Percentiles rank a stretch among this genome's conserved stretches.
Evolutionary conservation across 1,139 yeast genomes (phyloP).

Genomic region (Magnusiomyces magnusii): DNA sequence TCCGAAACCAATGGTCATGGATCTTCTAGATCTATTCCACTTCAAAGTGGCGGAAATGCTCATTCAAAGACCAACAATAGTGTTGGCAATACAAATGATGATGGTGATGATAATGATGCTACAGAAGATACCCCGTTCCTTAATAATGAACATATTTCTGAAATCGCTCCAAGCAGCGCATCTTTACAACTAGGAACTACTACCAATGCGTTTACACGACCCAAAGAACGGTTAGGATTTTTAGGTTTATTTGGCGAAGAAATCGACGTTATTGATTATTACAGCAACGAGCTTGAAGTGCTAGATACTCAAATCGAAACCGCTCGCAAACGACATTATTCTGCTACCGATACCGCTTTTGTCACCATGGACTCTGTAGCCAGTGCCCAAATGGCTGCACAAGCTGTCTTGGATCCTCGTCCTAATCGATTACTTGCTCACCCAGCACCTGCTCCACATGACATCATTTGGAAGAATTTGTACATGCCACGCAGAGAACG

Average conservation of each 20-base stretch:
- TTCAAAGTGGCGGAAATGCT: slow-evolving; percentile 13
- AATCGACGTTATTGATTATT: slow-evolving; percentile 60
- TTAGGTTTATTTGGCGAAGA: slow-evolving; percentile 48
- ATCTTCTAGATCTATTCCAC: slow-evolving; percentile 10
- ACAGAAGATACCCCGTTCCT: not conserved
- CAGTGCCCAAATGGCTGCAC: slow-evolving; percentile 85
- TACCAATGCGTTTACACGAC: slow-evolving; percentile 30
- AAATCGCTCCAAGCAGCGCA: slow-evolving; percentile 6
- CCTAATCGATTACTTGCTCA: slow-evolving; percentile 64
- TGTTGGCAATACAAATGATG: slow-evolving; percentile 4
- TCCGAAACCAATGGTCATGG: slow-evolving; percentile 7
- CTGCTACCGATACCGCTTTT: slow-evolving; percentile 51
- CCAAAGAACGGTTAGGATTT: slow-evolving; percentile 39
- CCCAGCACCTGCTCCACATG: slow-evolving; percentile 85
- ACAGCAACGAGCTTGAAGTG: slow-evolving; percentile 46
- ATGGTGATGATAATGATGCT: not conserved
- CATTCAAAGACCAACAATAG: not conserved
- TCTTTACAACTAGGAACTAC: slow-evolving; percentile 13
- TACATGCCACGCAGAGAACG: slow-evolving; percentile 53
- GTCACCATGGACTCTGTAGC: slow-evolving; percentile 81
- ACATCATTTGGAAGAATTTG: slow-evolving; percentile 72
- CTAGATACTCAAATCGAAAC: slow-evolving; percentile 50
- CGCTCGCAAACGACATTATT: slow-evolving; percentile 40
- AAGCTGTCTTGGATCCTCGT: slow-evolving; percentile 75
- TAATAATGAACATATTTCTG: not conserved